phyloP scores from a whole-genome alignment of 2,329 filamentous ascomycete species.

The Clathrospora elynae region DNA sequence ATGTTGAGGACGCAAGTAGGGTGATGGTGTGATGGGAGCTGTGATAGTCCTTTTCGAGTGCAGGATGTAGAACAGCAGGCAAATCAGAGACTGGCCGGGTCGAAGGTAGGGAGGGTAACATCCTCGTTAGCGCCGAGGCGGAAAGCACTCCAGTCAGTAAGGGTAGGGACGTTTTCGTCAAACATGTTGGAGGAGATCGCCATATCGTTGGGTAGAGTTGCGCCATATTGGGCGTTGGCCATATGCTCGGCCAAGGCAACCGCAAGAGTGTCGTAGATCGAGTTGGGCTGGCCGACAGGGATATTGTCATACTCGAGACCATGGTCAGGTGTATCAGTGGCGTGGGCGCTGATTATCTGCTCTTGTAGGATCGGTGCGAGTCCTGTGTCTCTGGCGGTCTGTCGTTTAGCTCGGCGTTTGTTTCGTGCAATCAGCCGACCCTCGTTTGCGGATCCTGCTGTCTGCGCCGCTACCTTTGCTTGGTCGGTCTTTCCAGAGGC shows the following conservation, averaged over 20 bases:
- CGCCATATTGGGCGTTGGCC: background rate
- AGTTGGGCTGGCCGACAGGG: background rate
- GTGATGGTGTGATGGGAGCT: no score
- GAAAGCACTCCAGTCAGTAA: slow-evolving; percentile 15
- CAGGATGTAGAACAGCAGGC: no score
- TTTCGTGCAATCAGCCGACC: slow-evolving; percentile 18
- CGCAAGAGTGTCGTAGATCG: slow-evolving; percentile 10
- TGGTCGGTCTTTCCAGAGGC: slow-evolving; percentile 2
- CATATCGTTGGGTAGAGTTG: background rate
- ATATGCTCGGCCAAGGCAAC: slow-evolving; percentile 3
- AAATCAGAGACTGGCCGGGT: slow-evolving; percentile 2
- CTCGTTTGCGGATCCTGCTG: slow-evolving; percentile 2
- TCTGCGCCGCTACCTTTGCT: background rate
- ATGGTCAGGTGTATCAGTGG: background rate
- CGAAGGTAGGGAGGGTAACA: slow-evolving; percentile 26
- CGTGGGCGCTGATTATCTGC: slow-evolving; percentile 12
- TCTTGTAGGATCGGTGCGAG: slow-evolving; percentile 10
- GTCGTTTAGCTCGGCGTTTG: slow-evolving; percentile 21
- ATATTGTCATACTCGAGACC: background rate
- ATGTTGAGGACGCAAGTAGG: no score
- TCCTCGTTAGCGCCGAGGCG: slow-evolving; percentile 25
- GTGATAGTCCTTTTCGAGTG: no score
- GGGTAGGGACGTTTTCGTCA: background rate
- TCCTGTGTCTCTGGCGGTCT: slow-evolving; percentile 10
- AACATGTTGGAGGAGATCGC: background rate